These are phyloP conservation scores for Daphne laureola DNA, from an alignment of 441 rosid species.

Conservation along the genomic window DNA sequence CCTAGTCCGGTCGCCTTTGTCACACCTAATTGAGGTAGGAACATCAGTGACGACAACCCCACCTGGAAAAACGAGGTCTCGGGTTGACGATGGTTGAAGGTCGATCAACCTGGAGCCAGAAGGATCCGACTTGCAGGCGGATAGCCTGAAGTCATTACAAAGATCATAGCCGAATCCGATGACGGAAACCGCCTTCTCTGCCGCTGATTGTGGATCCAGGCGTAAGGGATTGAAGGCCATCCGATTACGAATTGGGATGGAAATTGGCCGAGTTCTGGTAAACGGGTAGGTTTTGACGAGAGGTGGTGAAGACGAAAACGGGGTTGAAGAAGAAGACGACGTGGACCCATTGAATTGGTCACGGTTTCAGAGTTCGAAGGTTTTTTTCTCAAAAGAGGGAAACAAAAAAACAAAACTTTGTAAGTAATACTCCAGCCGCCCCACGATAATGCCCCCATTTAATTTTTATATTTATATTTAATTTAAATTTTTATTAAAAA, in stretches of 20 bases:
- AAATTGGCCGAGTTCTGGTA: constrained; percentile 9
- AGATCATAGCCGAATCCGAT: constrained; percentile 84
- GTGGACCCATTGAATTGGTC: constrained; percentile 28
- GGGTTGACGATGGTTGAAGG: constrained; percentile 31
- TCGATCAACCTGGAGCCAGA: constrained; percentile 51
- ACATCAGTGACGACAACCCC: constrained; percentile 62
- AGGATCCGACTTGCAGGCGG: constrained; percentile 48
- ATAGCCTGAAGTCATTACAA: constrained; percentile 45
- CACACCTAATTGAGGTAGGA: constrained; percentile 65
- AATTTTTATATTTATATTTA: too few species aligned
- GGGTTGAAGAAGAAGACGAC: constrained; percentile 13
- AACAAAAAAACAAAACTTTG: too few species aligned
- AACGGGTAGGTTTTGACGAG: constrained; percentile 12
- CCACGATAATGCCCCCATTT: too few species aligned
- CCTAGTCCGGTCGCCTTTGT: constrained; percentile 89
- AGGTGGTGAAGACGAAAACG: not conserved
- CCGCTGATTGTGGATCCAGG: constrained; percentile 62
- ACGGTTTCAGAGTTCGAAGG: too few species aligned
- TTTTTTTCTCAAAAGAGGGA: too few species aligned
- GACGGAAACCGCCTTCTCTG: constrained; percentile 76
- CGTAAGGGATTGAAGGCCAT: constrained; percentile 37
- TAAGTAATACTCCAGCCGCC: too few species aligned
- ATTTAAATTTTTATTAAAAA: too few species aligned
- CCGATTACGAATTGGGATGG: not conserved
- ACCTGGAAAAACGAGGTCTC: constrained; percentile 66